These are phyloP conservation scores for Daldinia caldariorum DNA, from an alignment of 495 filamentous ascomycete species.

Conservation along the genomic window DNA sequence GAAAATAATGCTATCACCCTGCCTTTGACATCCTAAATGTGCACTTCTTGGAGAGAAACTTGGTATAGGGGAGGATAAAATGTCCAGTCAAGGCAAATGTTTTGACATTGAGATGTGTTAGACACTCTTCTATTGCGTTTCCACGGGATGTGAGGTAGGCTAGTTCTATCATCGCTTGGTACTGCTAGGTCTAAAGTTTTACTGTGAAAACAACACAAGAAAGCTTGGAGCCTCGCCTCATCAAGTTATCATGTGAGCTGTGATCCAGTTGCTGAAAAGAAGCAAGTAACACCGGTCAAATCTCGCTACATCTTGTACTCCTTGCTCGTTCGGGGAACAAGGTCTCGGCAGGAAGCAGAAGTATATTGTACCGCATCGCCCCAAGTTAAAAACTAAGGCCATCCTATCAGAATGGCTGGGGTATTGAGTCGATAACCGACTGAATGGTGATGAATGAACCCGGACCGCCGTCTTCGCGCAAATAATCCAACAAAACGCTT, in stretches of 20 bases:
- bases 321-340: not conserved
- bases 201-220: not conserved
- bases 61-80: not conserved
- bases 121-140: not conserved
- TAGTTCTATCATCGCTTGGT: not conserved
- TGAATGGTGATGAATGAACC: slow-evolving; percentile 90
- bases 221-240: not conserved
- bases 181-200: not conserved
- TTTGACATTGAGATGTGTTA: not conserved
- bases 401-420: slow-evolving; percentile 43
- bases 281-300: not conserved
- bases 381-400: not conserved
- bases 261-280: slow-evolving; percentile 17
- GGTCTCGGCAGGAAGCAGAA: not conserved
- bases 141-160: not conserved
- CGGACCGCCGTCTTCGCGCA: slow-evolving; percentile 82
- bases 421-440: slow-evolving; percentile 64
- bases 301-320: not conserved
- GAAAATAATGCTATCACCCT: not conserved
- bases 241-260: slow-evolving; percentile 13
- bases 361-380: not conserved
- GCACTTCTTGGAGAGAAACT: not conserved
- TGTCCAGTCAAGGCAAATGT: not conserved
- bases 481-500: slow-evolving; percentile 80
- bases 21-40: not conserved